phyloP scores from a whole-genome alignment of 768 basidiomycete species.

The Mrakia blollopis region DNA sequence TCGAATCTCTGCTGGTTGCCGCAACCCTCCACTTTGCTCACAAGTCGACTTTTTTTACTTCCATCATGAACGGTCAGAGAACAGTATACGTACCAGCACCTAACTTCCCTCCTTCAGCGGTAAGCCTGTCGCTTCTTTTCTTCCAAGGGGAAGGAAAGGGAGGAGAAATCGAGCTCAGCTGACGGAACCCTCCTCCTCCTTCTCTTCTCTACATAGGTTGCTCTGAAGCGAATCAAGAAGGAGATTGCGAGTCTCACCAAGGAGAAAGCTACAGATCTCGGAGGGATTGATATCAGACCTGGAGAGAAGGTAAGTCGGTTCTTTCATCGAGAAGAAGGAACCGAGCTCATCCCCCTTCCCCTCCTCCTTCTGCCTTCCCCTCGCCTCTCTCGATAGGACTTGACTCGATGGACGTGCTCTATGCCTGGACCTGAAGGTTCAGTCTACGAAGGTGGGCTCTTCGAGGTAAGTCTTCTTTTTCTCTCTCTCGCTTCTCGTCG shows the following conservation, averaged over 20 bases:
- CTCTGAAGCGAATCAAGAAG: slow-evolving; percentile 33
- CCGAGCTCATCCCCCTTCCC: background rate
- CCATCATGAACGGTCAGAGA: background rate
- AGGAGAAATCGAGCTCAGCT: background rate
- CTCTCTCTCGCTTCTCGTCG: too few species aligned
- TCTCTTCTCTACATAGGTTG: background rate
- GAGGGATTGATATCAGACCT: slow-evolving; percentile 29
- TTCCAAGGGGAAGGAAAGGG: background rate
- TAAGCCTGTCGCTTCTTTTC: background rate
- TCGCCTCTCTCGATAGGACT: background rate
- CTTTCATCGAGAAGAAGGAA: background rate
- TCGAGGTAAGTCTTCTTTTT: slow-evolving; percentile 26
- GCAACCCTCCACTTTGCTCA: background rate
- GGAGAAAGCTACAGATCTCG: slow-evolving; percentile 19
- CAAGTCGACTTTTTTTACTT: too few species aligned
- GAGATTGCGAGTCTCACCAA: slow-evolving; percentile 26
- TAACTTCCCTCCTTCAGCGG: background rate
- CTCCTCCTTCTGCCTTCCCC: background rate
- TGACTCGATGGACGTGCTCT: slow-evolving; percentile 20
- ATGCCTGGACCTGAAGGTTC: slow-evolving; percentile 32
- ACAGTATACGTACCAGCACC: slow-evolving; percentile 11
- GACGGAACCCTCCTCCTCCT: background rate
- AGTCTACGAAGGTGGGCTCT: slow-evolving; percentile 29
- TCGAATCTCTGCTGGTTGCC: background rate
- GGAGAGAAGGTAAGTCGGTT: background rate